phyloP scores from a whole-genome alignment of 257 asterid genomes.

The Prunella vulgaris region DNA sequence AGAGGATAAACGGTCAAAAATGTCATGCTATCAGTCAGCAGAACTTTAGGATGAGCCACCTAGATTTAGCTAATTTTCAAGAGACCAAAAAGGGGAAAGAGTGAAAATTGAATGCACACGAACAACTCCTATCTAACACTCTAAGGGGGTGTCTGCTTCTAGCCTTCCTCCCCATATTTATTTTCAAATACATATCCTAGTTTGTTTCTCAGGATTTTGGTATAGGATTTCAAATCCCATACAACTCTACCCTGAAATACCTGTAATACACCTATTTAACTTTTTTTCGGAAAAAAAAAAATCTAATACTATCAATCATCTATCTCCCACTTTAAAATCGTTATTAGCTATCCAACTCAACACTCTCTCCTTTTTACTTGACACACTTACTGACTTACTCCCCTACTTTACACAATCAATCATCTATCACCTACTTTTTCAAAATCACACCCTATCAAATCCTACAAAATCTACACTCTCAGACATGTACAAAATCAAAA shows the following conservation, averaged over 20 bases:
- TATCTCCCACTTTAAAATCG: not conserved
- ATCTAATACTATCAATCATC: not conserved
- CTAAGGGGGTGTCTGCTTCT: not conserved
- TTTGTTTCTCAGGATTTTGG: not conserved
- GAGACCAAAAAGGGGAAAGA: not conserved
- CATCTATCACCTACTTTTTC: not conserved
- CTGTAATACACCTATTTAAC: not conserved
- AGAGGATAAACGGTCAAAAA: not conserved
- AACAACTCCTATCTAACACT: not conserved
- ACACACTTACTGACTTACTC: not conserved
- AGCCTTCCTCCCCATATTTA: not conserved
- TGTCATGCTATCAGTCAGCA: not conserved
- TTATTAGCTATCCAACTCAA: not conserved
- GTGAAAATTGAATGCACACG: not conserved
- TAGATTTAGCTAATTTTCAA: constrained; percentile 12
- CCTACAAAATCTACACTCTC: not conserved
- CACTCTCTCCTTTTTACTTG: not conserved
- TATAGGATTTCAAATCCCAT: not conserved
- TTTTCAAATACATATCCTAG: not conserved
- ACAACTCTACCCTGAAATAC: not conserved
- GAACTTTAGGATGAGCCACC: constrained; percentile 2
- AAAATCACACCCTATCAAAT: not conserved
- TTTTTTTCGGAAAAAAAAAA: too few relatives aligned
- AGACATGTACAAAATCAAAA: too few relatives aligned
- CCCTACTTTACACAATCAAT: not conserved